Evolutionary conservation across 2,329 filamentous ascomycete species (phyloP).

Genomic region (Acephala macrosclerotiorum): DNA sequence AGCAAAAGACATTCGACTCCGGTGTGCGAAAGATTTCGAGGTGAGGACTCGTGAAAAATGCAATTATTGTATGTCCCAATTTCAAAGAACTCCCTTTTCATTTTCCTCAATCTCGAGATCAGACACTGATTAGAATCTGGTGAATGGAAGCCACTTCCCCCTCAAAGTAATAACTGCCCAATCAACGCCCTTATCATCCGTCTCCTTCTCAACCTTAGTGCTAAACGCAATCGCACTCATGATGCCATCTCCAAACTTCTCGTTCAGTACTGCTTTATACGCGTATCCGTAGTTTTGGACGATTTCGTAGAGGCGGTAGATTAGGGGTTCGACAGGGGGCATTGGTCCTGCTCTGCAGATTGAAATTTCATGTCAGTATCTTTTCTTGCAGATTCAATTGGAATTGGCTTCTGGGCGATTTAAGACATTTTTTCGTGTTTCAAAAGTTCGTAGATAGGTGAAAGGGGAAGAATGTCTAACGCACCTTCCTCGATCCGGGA

Average conservation of each 20-base stretch:
- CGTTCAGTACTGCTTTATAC: constrained; percentile 93
- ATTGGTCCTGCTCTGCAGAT: constrained; percentile 77
- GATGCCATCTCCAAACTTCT: constrained; percentile 94
- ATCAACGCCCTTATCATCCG: constrained; percentile 78
- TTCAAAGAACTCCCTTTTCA: no score
- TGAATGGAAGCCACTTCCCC: constrained; percentile 69
- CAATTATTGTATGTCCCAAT: no score
- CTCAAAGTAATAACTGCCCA: constrained; percentile 89
- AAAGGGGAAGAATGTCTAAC: not conserved
- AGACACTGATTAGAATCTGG: constrained; percentile 30
- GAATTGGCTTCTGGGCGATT: no score
- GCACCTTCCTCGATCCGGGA: constrained; percentile 75
- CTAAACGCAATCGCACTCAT: constrained; percentile 96
- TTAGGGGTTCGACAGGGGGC: constrained; percentile 84
- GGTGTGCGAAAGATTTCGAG: no score
- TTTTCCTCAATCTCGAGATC: no score
- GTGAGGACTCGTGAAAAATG: no score
- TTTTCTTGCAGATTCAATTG: no score
- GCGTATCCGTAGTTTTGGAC: constrained; percentile 96
- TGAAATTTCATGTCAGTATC: no score
- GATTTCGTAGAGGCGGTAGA: constrained; percentile 76
- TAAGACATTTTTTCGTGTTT: no score
- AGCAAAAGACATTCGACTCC: no score
- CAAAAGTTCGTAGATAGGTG: no score
- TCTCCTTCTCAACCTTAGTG: constrained; percentile 93